A percentile compares a stretch with the other conserved stretches of the same genome.
phyloP scores from a whole-genome alignment of 345 rosid genomes.

The Euphorbia lathyris region DNA sequence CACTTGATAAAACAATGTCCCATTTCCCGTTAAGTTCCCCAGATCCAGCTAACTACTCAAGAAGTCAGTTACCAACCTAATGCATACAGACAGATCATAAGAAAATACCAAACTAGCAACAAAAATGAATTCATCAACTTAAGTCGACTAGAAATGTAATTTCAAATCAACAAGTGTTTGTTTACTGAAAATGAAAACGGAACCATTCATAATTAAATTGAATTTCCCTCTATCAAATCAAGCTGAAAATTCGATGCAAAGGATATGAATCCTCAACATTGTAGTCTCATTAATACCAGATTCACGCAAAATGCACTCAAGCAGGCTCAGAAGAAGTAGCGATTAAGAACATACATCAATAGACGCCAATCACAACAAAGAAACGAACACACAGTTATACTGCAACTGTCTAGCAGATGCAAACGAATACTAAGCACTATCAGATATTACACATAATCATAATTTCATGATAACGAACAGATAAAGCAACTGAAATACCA shows the following conservation, averaged over 20 bases:
- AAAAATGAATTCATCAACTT: neutral
- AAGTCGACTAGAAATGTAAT: neutral
- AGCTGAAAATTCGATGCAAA: neutral
- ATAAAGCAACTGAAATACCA: neutral
- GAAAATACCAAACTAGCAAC: neutral
- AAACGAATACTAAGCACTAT: neutral
- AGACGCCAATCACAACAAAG: neutral
- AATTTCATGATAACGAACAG: neutral
- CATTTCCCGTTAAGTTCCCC: neutral
- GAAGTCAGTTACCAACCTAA: neutral
- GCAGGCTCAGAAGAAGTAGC: neutral
- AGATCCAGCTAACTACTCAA: neutral
- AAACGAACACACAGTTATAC: neutral
- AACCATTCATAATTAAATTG: neutral
- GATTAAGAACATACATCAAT: neutral
- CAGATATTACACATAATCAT: neutral
- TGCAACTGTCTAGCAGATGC: neutral
- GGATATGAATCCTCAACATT: constrained; percentile 1
- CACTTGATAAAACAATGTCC: neutral
- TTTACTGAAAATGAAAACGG: neutral
- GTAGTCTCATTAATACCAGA: constrained; percentile 20
- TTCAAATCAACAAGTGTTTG: neutral
- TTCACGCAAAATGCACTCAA: constrained; percentile 24
- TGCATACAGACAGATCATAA: neutral
- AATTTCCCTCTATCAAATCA: neutral